Evolutionary conservation across 495 filamentous ascomycete species (phyloP), one percentile per base, ranked within the genome.

Genomic region (Aspergillus baeticus): DNA sequence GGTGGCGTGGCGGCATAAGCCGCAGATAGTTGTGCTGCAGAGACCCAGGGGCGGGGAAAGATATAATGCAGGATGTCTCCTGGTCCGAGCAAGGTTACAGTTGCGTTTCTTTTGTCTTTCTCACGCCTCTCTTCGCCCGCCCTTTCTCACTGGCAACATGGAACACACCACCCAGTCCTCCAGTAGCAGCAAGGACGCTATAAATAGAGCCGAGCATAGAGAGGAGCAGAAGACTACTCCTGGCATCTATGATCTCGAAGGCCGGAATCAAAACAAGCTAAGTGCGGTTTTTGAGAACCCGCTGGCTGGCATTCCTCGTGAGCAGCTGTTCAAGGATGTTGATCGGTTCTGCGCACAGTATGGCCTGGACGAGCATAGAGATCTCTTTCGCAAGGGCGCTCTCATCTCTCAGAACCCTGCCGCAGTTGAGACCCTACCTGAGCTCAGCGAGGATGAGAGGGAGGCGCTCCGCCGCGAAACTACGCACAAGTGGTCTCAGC

Each of bases 401-500:
- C 69, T 83, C 6, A 63, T 80, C 26, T 79, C 82, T 5, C 77
- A 83, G 57, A 69, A 77, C 50, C 80, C 80, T 1, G 57, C 54
- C 17, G 59, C 33, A 0, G 77, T 75, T 35, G 66, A 71, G 10
- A 57, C 64, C 13, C 63, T 84, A 18, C 62, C 63, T 0, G 77
- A 77, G 33, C 65, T 86, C 18, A 66, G 58, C 5, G 74, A 80
- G 3, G 65, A 70, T 1, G 82, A 86, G 39, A 75, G 64, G 44
- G 58, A 70, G 15, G 63, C 64, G 13, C 55, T 86, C 10, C 55
- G 58, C 8, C 67, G 75, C 6, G 83, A 86, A 60, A 63, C 70
- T 42, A 71, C 74, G 1, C 79, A 84, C 51, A 80, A 80, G 54
- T 86, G 84, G 84, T 67, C 71, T 21, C 77, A 84, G 44, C 82